Evolutionary conservation across 345 rosid species (phyloP).

Genomic region (Populus alba): DNA sequence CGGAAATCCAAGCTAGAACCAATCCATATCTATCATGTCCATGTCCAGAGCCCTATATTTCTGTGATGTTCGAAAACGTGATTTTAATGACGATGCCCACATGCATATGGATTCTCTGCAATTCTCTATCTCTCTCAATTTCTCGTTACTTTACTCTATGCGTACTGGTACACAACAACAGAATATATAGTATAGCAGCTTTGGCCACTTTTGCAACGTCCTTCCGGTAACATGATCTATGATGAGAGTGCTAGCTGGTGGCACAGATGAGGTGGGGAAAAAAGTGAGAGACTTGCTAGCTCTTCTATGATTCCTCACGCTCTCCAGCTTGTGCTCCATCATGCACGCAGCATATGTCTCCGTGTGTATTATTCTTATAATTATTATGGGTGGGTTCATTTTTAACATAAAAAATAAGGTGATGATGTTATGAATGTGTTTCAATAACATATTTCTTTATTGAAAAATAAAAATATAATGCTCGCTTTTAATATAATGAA

Average conservation of each 20-base stretch:
- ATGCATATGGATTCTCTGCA: conserved; percentile 26
- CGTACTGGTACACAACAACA: too few relatives aligned
- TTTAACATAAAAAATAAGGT: too few relatives aligned
- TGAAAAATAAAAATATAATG: too few relatives aligned
- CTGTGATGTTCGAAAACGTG: neutral
- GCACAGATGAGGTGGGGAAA: conserved; percentile 7
- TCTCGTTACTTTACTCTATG: too few relatives aligned
- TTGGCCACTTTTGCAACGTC: neutral
- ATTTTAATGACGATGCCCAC: conserved; percentile 16
- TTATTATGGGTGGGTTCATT: too few relatives aligned
- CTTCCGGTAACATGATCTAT: too few relatives aligned
- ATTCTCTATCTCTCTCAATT: neutral
- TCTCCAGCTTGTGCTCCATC: conserved; percentile 39
- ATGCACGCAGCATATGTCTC: conserved; percentile 19
- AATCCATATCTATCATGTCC: neutral
- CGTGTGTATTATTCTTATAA: too few relatives aligned
- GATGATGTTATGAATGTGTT: too few relatives aligned
- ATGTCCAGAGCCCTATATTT: neutral
- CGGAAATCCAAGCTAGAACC: conserved; percentile 40
- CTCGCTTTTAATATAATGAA: too few relatives aligned
- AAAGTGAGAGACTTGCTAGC: conserved; percentile 21
- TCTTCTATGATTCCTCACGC: conserved; percentile 31
- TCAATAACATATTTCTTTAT: too few relatives aligned
- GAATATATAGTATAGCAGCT: conserved; percentile 15
- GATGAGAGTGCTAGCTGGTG: neutral